These are phyloP conservation scores for Cutaneotrichosporon cyanovorans DNA, from an alignment of 1,284 basidiomycete species.

Conservation along the genomic window DNA sequence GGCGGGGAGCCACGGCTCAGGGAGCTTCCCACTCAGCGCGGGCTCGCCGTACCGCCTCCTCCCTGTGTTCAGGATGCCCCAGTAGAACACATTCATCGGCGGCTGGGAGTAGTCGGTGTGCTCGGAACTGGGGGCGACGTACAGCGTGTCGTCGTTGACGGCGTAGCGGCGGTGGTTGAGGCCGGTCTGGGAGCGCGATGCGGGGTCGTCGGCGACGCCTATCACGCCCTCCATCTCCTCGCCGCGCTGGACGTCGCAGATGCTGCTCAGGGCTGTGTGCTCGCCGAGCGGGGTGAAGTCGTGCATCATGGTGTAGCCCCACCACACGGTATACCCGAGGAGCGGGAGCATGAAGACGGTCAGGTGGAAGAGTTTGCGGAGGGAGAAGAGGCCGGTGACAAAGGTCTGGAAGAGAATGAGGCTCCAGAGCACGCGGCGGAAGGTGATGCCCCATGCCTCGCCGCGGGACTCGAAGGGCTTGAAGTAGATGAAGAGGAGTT, in stretches of 20 bases:
- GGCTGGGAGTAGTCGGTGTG: conserved; percentile 90
- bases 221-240: conserved; percentile 69
- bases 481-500: conserved; percentile 65
- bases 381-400: conserved; percentile 88
- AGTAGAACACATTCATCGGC: conserved; percentile 87
- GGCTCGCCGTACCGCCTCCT: conserved; percentile 80
- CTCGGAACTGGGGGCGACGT: conserved; percentile 84
- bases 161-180: conserved; percentile 75
- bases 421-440: conserved; percentile 77
- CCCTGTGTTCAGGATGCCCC: conserved; percentile 67
- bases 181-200: conserved; percentile 77
- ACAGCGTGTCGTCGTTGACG: conserved; percentile 86
- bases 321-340: conserved; percentile 64
- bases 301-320: conserved; percentile 67
- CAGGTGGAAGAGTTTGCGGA: conserved; percentile 58
- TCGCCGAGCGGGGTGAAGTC: conserved; percentile 69
- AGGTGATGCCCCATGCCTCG: conserved; percentile 78
- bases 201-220: conserved; percentile 61
- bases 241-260: conserved; percentile 78
- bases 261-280: conserved; percentile 69
- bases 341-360: conserved; percentile 66
- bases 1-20: conserved; percentile 82
- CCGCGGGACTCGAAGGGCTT: conserved; percentile 46
- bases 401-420: conserved; percentile 77
- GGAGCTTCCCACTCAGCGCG: conserved; percentile 76